A percentile compares a stretch with the other conserved stretches of the same genome.
Evolutionary conservation across 2,329 filamentous ascomycete genomes (phyloP).

Genomic region (Mycosphaerella sp.): DNA sequence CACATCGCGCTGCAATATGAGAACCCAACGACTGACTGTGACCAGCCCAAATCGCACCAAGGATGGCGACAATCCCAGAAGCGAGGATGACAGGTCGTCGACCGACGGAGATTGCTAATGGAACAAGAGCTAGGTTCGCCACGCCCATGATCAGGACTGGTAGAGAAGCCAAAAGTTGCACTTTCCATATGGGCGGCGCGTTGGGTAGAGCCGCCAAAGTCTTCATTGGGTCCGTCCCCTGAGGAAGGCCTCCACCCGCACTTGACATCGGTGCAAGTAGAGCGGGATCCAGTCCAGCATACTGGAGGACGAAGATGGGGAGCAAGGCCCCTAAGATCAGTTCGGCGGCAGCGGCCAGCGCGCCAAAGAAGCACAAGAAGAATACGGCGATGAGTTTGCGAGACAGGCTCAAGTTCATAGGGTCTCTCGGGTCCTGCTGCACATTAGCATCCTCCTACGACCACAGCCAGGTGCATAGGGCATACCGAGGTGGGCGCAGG

Average conservation of each 20-base stretch:
- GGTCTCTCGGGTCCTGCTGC: conserved; percentile 18
- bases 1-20: conserved; percentile 28
- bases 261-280: conserved; percentile 9
- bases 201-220: conserved; percentile 18
- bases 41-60: conserved; percentile 29
- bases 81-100: conserved; percentile 27
- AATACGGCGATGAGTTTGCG: conserved; percentile 18
- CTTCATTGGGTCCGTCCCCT: conserved; percentile 22
- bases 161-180: conserved; percentile 29
- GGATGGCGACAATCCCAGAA: conserved; percentile 27
- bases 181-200: conserved; percentile 28
- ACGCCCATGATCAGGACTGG: conserved; percentile 31
- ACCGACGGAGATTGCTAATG: conserved; percentile 29
- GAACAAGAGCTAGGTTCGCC: conserved; percentile 28
- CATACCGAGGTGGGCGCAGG: conserved; percentile 14
- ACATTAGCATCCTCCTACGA: not conserved
- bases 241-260: conserved; percentile 14
- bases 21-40: conserved; percentile 23
- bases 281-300: conserved; percentile 22
- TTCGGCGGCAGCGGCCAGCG: conserved; percentile 29
- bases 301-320: conserved; percentile 30
- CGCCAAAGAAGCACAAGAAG: conserved; percentile 22
- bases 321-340: conserved; percentile 30
- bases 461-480: not conserved
- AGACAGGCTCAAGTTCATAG: conserved; percentile 15